Percentiles rank a stretch among this genome's conserved stretches.
Evolutionary conservation across 495 filamentous ascomycete species (phyloP).

Genomic region (Xylaria grammica): DNA sequence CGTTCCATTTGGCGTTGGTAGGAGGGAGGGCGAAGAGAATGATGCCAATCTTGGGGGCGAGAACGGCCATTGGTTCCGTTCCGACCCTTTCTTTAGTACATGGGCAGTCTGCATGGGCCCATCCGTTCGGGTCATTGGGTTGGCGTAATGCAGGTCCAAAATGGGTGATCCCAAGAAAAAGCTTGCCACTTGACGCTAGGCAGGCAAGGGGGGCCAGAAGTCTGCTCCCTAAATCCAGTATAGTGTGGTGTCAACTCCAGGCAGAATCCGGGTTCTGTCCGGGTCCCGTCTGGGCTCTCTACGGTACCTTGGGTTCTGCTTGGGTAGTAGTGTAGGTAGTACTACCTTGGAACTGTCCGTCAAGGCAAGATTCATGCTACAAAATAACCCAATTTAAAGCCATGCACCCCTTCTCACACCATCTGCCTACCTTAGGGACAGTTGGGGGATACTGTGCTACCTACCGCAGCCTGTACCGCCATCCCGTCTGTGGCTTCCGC

Average conservation of each 20-base stretch:
- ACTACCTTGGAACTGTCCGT: no score
- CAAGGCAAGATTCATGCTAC: constrained; percentile 29
- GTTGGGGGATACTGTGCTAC: constrained; percentile 1
- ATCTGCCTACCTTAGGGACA: constrained; percentile 14
- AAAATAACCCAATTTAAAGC: constrained; percentile 43
- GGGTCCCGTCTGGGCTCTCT: no score
- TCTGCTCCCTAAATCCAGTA: constrained; percentile 25
- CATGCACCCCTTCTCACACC: no score
- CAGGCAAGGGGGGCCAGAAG: not conserved
- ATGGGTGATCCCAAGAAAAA: no score
- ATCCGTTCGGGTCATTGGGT: constrained; percentile 11
- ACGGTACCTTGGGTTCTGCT: no score
- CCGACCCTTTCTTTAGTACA: no score
- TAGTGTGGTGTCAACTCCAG: constrained; percentile 10
- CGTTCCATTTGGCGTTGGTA: constrained; percentile 5
- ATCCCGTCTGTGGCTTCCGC: constrained; percentile 5
- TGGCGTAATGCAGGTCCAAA: constrained; percentile 22
- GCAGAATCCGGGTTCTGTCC: not conserved
- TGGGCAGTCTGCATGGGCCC: constrained; percentile 12
- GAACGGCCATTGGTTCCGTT: constrained; percentile 12
- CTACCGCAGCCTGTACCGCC: not conserved
- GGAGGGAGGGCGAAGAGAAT: not conserved
- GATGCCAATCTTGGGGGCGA: constrained; percentile 10
- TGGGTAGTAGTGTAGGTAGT: no score
- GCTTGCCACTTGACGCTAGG: not conserved